phyloP scores from a whole-genome alignment of 1,284 basidiomycete species.

The Ceratobasidium sp. region DNA sequence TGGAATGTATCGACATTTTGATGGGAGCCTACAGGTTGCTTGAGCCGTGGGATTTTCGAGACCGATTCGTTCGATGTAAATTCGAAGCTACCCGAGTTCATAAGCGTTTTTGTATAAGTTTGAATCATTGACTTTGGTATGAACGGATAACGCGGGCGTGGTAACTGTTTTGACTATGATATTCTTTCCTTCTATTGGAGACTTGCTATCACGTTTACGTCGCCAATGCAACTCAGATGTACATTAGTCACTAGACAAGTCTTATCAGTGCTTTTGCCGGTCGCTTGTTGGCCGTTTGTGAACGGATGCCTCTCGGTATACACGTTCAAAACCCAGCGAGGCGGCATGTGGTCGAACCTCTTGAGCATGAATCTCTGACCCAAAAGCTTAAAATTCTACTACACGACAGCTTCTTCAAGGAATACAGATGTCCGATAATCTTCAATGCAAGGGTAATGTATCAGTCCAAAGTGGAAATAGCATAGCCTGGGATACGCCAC shows the following conservation, averaged over 20 bases:
- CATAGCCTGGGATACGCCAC: constrained; percentile 12
- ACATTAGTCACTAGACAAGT: constrained; percentile 13
- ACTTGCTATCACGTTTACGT: constrained; percentile 2
- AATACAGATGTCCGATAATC: constrained; percentile 6
- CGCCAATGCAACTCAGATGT: constrained; percentile 16
- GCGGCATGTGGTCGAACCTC: neutral
- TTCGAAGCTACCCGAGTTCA: too few species aligned
- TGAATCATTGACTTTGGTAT: neutral
- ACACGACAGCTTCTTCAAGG: constrained; percentile 13
- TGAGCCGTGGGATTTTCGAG: neutral
- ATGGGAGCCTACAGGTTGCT: neutral
- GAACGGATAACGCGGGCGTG: neutral
- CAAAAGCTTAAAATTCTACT: constrained; percentile 3
- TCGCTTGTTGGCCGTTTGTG: neutral
- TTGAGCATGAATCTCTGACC: constrained; percentile 4
- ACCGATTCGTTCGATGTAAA: too few species aligned
- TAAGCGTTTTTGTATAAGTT: neutral
- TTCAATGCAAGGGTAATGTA: constrained; percentile 1
- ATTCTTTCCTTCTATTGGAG: constrained; percentile 22
- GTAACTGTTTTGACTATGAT: constrained; percentile 7
- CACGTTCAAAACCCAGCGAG: neutral
- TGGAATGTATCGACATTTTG: neutral
- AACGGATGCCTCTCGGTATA: neutral
- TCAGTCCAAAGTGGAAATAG: constrained; percentile 19
- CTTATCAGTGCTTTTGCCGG: neutral